Evolutionary conservation across 257 asterid genomes (phyloP).

Genomic region (Datura wrightii): DNA sequence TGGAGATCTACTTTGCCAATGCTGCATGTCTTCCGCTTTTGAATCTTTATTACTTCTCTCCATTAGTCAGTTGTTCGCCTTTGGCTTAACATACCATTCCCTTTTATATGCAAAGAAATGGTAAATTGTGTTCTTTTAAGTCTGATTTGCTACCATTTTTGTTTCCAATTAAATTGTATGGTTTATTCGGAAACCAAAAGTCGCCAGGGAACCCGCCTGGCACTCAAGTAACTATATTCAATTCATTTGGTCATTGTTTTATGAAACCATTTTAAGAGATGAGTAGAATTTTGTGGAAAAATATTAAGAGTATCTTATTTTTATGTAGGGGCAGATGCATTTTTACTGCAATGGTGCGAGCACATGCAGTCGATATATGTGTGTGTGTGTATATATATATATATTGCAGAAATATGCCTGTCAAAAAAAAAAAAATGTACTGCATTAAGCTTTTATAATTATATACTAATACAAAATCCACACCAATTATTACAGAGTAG

Average conservation of each 20-base stretch:
- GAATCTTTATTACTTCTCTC: not conserved
- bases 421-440: not conserved
- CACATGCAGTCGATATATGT: not conserved
- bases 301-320: not conserved
- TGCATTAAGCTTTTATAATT: not conserved
- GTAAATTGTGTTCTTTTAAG: not conserved
- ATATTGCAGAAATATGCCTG: not conserved
- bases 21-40: not conserved
- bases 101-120: slow-evolving; percentile 1
- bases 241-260: slow-evolving; percentile 3
- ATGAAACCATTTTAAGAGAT: slow-evolving; percentile 23
- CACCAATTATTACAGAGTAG: not conserved
- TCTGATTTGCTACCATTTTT: not conserved
- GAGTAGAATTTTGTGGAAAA: not conserved
- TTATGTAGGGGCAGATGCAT: not conserved
- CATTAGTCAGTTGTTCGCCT: not conserved
- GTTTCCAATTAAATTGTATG: not conserved
- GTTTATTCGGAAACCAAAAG: not conserved
- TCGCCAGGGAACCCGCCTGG: not conserved
- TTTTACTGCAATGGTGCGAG: not conserved
- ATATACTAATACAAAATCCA: not conserved
- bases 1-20: slow-evolving; percentile 3
- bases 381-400: no score
- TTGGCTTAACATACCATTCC: not conserved
- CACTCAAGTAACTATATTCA: not conserved